Conservation (phyloP, 164 flowering plant species). For the Stephania cephalantha region DNA sequence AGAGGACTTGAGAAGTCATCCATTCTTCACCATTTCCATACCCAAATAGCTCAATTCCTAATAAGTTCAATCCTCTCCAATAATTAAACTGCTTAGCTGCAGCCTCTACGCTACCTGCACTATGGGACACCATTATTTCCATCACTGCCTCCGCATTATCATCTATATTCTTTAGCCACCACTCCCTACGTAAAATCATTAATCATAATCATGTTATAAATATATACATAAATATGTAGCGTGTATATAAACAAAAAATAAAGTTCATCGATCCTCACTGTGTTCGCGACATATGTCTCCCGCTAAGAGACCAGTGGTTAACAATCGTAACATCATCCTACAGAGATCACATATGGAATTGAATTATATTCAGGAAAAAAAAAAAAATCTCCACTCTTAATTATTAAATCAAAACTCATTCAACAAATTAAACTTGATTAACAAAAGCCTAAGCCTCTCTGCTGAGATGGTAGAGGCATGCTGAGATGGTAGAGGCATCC, state of each 20-base stretch:
- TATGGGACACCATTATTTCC: neutral
- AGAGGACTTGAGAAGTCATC: conserved; percentile 14
- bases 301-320: conserved; percentile 20
- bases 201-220: neutral
- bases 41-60: conserved; percentile 1
- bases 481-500: too few relatives aligned
- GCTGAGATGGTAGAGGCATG: too few relatives aligned
- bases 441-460: too few relatives aligned
- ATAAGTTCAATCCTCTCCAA: conserved; percentile 16
- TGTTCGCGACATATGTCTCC: conserved; percentile 16
- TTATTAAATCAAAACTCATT: neutral
- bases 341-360: neutral
- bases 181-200: conserved; percentile 9
- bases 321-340: conserved; percentile 22
- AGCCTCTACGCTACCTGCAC: conserved; percentile 7
- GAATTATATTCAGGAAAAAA: too few relatives aligned
- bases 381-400: too few relatives aligned
- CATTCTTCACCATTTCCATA: conserved; percentile 20
- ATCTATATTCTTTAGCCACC: conserved; percentile 15
- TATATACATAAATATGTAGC: neutral
- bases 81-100: conserved; percentile 9
- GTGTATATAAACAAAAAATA: too few relatives aligned
- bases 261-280: conserved; percentile 2
- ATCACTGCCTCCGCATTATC: conserved; percentile 1
- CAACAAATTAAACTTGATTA: too few relatives aligned